phyloP scores from a whole-genome alignment of 139 green algal species.

The Volvox reticuliferus region DNA sequence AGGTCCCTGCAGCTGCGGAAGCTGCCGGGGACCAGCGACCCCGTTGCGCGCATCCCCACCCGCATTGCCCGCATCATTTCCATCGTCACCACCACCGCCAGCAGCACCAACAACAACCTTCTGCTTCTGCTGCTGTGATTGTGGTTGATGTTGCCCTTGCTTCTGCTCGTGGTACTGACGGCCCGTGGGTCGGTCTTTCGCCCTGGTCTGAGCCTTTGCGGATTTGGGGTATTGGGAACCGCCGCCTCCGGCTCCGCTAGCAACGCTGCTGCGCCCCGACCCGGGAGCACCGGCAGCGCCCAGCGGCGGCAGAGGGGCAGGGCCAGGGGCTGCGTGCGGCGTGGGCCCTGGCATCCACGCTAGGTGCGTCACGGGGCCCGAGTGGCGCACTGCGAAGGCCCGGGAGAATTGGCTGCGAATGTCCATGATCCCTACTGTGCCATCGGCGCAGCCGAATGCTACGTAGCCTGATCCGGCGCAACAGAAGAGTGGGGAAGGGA shows the following conservation, averaged over 20 bases:
- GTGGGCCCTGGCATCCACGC: slow-evolving; percentile 39
- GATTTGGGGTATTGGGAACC: not conserved
- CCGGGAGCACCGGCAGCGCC: not conserved
- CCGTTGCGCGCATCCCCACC: not conserved
- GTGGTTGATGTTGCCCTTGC: not conserved
- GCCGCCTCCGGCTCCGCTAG: not conserved
- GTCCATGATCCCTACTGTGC: slow-evolving; percentile 63
- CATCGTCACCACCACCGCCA: not conserved
- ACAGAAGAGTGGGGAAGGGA: too few relatives aligned
- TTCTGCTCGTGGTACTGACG: not conserved
- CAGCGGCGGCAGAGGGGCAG: too few relatives aligned
- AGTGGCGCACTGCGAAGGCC: slow-evolving; percentile 44
- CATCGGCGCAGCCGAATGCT: slow-evolving; percentile 66
- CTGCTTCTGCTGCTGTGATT: not conserved
- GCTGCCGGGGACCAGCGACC: not conserved
- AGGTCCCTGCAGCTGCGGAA: not conserved
- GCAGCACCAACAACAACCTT: not conserved
- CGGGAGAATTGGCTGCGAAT: not conserved
- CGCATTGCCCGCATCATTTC: not conserved
- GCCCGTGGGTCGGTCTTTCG: not conserved
- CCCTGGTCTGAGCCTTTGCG: not conserved
- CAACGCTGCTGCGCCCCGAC: not conserved
- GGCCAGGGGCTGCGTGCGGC: not conserved
- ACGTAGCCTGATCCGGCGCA: slow-evolving; percentile 46
- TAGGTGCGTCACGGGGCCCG: slow-evolving; percentile 51